Base-by-base conservation (phyloP, 2,329 filamentous ascomycete genomes). In the Orbilia javanica region DNA sequence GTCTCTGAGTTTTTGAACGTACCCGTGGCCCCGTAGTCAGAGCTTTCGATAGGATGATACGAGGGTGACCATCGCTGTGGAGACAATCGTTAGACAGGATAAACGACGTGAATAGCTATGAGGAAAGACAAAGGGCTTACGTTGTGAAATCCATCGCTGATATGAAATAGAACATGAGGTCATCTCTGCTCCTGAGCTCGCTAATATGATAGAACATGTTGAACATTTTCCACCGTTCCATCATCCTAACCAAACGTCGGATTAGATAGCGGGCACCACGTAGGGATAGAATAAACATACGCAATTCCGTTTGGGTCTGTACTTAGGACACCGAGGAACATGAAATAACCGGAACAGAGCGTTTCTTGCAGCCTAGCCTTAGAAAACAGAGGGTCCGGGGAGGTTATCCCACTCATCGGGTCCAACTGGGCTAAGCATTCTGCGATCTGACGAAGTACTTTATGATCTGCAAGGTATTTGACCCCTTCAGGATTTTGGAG, bases 171-270 rank as follows among this genome's bases (percentile, higher is more conserved):
- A 94, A 93, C 83, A 98, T 93, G 75, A 99, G 87, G 83, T 99
- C 96, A 53, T 95, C 93, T 1, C 96, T 91, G 84, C 96, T 92
- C 81, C 92, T 93, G 52, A 97, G 87, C 82, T 98, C 95, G 73
- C 97, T 89, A 79, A 99, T 97, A 84, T 98, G 96, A 83, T 99
- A 99, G 87, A 98, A 96, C 93, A 99, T 99, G 84, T 98, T 98
- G 85, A 97, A 94, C 88, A 99, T 96, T 81, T 94, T 93, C 95
- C 96, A 98, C 81, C 93, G 88, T 83, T 98, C 95, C 82, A 99
- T 89, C 85, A 99, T 95, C 79, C 81, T 81, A 31, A 29, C 44
- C 18, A 36, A 20, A 34, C 29, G 55, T 70, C 46, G 8, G 25
- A 18, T 66, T 71, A 72, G 42, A 11, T 42, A 46, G 4, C 20